Percentiles rank a stretch among this genome's conserved stretches.
These are phyloP conservation scores for Boletus pseudopeckii DNA, from an alignment of 768 basidiomycete species.

Conservation along the genomic window DNA sequence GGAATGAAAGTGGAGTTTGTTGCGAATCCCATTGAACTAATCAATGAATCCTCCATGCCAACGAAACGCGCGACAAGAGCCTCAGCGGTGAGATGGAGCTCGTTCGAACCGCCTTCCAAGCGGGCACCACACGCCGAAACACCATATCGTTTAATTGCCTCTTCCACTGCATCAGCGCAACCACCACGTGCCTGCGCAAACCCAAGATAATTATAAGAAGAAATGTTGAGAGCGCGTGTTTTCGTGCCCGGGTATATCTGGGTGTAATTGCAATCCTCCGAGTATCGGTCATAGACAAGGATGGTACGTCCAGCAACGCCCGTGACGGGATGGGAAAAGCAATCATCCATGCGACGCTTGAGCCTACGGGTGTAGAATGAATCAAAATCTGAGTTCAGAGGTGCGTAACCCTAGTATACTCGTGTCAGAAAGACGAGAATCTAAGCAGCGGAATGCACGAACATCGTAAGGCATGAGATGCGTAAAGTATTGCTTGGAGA, in stretches of 20 bases:
- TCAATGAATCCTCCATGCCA: constrained; percentile 85
- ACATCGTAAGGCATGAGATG: constrained; percentile 85
- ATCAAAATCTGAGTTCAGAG: constrained; percentile 96
- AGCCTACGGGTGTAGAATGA: constrained; percentile 98
- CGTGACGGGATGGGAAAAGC: constrained; percentile 89
- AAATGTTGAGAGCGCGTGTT: constrained; percentile 92
- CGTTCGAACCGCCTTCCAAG: constrained; percentile 81
- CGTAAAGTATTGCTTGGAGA: constrained; percentile 63
- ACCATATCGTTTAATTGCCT: constrained; percentile 77
- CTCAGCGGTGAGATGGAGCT: constrained; percentile 79
- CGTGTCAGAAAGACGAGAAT: constrained; percentile 6
- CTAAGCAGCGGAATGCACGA: constrained; percentile 34
- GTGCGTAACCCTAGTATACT: constrained; percentile 81
- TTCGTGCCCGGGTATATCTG: constrained; percentile 73
- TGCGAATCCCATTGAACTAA: constrained; percentile 95
- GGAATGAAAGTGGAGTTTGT: constrained; percentile 94
- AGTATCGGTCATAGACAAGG: constrained; percentile 76
- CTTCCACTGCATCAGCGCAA: constrained; percentile 93
- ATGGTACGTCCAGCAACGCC: constrained; percentile 96
- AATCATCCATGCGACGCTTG: constrained; percentile 92
- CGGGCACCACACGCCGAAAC: constrained; percentile 72
- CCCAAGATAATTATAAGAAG: constrained; percentile 98
- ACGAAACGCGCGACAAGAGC: constrained; percentile 86
- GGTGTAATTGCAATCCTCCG: constrained; percentile 76
- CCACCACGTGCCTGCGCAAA: constrained; percentile 93